Evolutionary conservation across 2,329 filamentous ascomycete species (phyloP).

Genomic region (Pseudopyricularia javanii): DNA sequence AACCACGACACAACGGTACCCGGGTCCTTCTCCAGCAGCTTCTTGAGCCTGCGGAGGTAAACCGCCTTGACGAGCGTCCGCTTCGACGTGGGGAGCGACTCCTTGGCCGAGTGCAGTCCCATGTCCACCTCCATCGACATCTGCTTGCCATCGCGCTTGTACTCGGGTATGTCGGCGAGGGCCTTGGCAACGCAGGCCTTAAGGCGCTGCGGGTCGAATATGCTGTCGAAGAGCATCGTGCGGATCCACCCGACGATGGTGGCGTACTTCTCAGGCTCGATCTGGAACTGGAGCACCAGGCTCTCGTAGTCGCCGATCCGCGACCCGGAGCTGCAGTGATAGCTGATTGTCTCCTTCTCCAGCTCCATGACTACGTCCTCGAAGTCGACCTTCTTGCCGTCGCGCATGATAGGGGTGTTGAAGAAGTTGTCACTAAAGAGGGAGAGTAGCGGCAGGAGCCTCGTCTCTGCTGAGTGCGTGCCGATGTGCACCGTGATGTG

Average conservation of each 20-base stretch:
- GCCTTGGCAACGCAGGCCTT: slow-evolving; percentile 63
- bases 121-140: slow-evolving; percentile 56
- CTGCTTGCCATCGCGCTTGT: slow-evolving; percentile 70
- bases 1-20: slow-evolving; percentile 66
- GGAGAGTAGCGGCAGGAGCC: slow-evolving; percentile 71
- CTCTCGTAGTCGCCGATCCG: slow-evolving; percentile 70
- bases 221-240: slow-evolving; percentile 74
- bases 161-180: slow-evolving; percentile 81
- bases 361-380: slow-evolving; percentile 86
- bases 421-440: slow-evolving; percentile 92
- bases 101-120: slow-evolving; percentile 68
- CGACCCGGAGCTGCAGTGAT: slow-evolving; percentile 57
- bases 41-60: slow-evolving; percentile 76
- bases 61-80: slow-evolving; percentile 76
- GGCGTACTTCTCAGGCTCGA: slow-evolving; percentile 79
- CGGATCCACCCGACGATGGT: slow-evolving; percentile 74
- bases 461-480: slow-evolving; percentile 63
- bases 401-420: slow-evolving; percentile 70
- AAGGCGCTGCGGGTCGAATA: slow-evolving; percentile 64
- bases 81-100: slow-evolving; percentile 65
- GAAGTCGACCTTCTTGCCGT: slow-evolving; percentile 70
- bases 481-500: slow-evolving; percentile 72
- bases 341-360: slow-evolving; percentile 82
- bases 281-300: slow-evolving; percentile 68
- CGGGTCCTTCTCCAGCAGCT: slow-evolving; percentile 66